Evolutionary conservation across 2,329 filamentous ascomycete species (phyloP), one percentile per base, ranked within the genome.

Genomic region (Phyllachora maydis): DNA sequence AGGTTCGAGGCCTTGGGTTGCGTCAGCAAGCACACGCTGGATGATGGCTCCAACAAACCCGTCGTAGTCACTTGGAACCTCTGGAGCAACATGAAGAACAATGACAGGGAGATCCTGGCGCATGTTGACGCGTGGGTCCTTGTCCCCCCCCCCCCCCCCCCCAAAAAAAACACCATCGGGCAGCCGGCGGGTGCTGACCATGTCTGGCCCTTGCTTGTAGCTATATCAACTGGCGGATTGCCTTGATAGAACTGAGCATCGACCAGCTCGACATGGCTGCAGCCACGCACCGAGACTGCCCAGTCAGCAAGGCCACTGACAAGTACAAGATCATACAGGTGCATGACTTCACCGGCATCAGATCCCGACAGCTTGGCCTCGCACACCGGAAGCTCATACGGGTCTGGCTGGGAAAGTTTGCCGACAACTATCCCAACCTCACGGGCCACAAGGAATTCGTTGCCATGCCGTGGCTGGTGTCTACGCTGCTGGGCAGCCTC

Each of bases 321-420:
- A 16, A 14, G 10, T 11, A n/a, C n/a, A n/a, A n/a, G n/a, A n/a
- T 14, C 9, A 24, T 24, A 9, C 23, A 24, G 17, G 23, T 24
- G 6, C 18, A 24, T 14, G 23, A 24, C 23, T 24, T 17, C 12
- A 18, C 15, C 5, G 23, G 13, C 17, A 12, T 19, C 15, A 19
- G 14, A 6, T 24, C 13, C 6, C 13, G 13, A 11, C 10, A 19
- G 15, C 16, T 13, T 18, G 10, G 6, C 12, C 13, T 23, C 14
- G n/a, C 19, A 18, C 12, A 14, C 17, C 16, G n/a, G n/a, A 24
- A 24, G 10, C 12, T 14, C 17, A 11, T 24, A 10, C 11, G 11
- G 5, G 14, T 14, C 4, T 12, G 14, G 9, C 9, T 27, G 17
- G 12, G 24, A 11, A 12, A 18, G n/a, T 27, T 27, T 14, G 18